Base-by-base conservation (phyloP, 2,329 filamentous ascomycete species). In the Cladosporium colombiae region DNA sequence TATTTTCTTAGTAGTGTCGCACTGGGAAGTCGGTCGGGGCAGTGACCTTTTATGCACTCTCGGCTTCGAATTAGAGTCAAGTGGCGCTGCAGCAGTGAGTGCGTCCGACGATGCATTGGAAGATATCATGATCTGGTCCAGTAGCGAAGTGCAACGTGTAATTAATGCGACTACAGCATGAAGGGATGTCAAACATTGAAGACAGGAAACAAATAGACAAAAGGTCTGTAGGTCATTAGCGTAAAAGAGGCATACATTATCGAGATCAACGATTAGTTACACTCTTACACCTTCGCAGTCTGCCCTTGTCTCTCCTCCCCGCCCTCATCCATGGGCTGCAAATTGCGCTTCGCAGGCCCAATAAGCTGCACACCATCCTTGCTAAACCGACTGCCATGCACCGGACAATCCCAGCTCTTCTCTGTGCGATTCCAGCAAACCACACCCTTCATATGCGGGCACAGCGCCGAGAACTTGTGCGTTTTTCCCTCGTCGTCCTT, bases 341-440 rank as follows among this genome's bases (percentile, higher is more conserved):
- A 69, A 13, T 76, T 75, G 4, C 70, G 73, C 66, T 80, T 80
- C 10, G 78, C 72, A 14, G 80, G 80, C 1, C 80, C 80, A 56
- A 77, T 76, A 16, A 82, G 61, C 67, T 78, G 77, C 21, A 79
- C 70, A 1, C 80, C 80, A 62, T 81, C 78, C 52, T 77, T 78
- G 50, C 76, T 78, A 66, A 82, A 82, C 21, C 79, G 72, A 67
- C 75, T 78, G 0, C 80, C 79, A 72, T 82, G 79, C 5, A 81
- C 74, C 0, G 85, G 84, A 68, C 84, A 87, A 72, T 87, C 85
- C 75, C 81, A 86, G 60, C 79, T 82, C 75, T 83, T 84, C 74
- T 86, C 83, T 0, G 76, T 75, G 5, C 74, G 68, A 66, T 87
- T 87, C 84, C 85, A 87, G 72, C 83, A 84, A 0, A 87, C 79